Base-by-base conservation (phyloP, 257 asterid genomes). In the Jasminum sambac region DNA sequence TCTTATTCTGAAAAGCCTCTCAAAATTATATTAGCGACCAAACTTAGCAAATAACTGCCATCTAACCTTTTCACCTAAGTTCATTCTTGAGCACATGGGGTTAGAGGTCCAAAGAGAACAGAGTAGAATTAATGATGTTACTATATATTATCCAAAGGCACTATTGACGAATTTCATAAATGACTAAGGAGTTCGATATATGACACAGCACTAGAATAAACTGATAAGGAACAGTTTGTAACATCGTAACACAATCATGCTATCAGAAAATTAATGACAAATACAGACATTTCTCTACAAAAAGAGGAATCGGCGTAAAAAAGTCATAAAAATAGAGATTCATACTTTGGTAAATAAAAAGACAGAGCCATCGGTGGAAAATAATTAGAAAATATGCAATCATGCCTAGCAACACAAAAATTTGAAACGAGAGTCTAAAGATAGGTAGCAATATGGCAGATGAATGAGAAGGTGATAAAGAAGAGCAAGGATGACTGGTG, bases 1-100 rank as follows among this genome's bases (percentile, higher is more conserved):
- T 70, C 65, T 83, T 83, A 68, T 83, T 78, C 83, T 77, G 86
- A 70, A 84, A 80, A 65, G 92, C 80, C 85, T 78, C 78, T 65
- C 72, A 76, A 67, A 71, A 77, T 38, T 61, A 77, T 36, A 70
- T 59, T 41, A 74, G 66, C 42, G 50, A 42, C 68, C 58, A 52
- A 57, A 57, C 30, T 40, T 14, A 12, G 52, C 11, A 44, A 75
- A 11, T 10, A 71, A 26, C 24, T 41, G 11, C 65, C 61, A 64
- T 11, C 57, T 23, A 63, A 60, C 64, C 64, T 52, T 48, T 39
- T 36, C 9, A 64, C 39, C 58, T 30, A 11, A 64, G 4, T 66
- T 26, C 21, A 65, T 37, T 14, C 34, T 24, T 71, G 17, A 11
- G 59, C 25, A 57, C 36, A 3, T 25, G 63, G 60, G 66, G 30